Evolutionary conservation across 768 basidiomycete genomes (phyloP).

Genomic region (Galerina marginata): DNA sequence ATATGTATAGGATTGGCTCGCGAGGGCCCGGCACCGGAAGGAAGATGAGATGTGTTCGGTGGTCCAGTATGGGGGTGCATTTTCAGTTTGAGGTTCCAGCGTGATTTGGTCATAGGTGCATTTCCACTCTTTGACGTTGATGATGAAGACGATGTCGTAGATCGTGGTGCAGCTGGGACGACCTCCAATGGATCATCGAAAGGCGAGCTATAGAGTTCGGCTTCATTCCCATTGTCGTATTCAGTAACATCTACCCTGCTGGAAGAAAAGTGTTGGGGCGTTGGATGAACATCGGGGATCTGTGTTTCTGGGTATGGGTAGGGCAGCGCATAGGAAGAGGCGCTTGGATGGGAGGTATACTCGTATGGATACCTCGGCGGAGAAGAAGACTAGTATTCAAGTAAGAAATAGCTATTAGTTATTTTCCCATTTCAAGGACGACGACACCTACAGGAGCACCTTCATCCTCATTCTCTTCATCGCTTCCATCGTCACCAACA

Average conservation of each 20-base stretch:
- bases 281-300: neutral
- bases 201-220: conserved; percentile 23
- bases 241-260: neutral
- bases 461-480: conserved; percentile 9
- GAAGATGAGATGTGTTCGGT: conserved; percentile 14
- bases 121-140: conserved; percentile 2
- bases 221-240: conserved; percentile 21
- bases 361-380: conserved; percentile 12
- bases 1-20: neutral
- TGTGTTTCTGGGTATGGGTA: conserved; percentile 3
- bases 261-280: neutral
- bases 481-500: conserved; percentile 14
- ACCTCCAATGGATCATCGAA: conserved; percentile 22
- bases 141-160: conserved; percentile 5
- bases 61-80: conserved; percentile 19
- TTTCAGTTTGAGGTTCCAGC: conserved; percentile 25
- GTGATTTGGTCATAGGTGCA: conserved; percentile 24
- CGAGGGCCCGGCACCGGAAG: neutral
- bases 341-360: conserved; percentile 15
- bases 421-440: neutral
- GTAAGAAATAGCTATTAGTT: neutral
- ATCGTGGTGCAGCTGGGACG: conserved; percentile 6
- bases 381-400: neutral
- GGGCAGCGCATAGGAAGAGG: conserved; percentile 16
- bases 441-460: conserved; percentile 5